Evolutionary conservation across 495 filamentous ascomycete species (phyloP), one percentile per base, ranked within the genome.

Genomic region (Lentithecium fluviatile): DNA sequence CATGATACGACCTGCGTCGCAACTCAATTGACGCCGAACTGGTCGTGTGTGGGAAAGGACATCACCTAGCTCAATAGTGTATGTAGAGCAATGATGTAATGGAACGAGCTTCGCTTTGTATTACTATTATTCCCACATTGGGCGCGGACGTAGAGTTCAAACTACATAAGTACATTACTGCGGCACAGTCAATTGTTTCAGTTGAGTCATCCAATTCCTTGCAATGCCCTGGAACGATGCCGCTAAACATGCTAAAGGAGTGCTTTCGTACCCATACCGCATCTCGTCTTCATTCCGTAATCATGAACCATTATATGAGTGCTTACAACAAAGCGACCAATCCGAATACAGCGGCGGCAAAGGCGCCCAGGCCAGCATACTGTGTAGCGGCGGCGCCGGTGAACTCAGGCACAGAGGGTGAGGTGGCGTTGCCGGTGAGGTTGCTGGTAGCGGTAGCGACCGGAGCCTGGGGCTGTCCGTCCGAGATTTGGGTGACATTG

Each of bases 401-500:
- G 45, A 52, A 66, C 37, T 61, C 20, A 32, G 63, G 12, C 2
- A 49, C 40, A 17, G 23, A 11, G 5, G 52, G 10, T 2, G 52
- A 19, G 7, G 59, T 48, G 0, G 46, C 3, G 46, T 40, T 17
- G 45, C 13, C 29, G 11, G 45, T 42, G 36, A 19, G 26, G 52
- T 49, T 52, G 34, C 43, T 52, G 20, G 47, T 45, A n/a, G n/a
- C n/a, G 4, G 53, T 52, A n/a, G 61, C 17, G 11, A 42, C 46
- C 7, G 63, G 57, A 11, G 45, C 58, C 52, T 66, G 63, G 29
- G 58, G 34, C 43, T 59, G 56, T 26, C 56, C 56, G 36, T 59
- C 56, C 4, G 47, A 45, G 23, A 53, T 47, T 43, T 47, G 38
- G 10, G 67, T 43, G 63, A 63, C 6, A 61, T 45, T 42, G 19